phyloP scores from a whole-genome alignment of 371 early-diverging fungal genomes.

The Rhizopus microsporus region DNA sequence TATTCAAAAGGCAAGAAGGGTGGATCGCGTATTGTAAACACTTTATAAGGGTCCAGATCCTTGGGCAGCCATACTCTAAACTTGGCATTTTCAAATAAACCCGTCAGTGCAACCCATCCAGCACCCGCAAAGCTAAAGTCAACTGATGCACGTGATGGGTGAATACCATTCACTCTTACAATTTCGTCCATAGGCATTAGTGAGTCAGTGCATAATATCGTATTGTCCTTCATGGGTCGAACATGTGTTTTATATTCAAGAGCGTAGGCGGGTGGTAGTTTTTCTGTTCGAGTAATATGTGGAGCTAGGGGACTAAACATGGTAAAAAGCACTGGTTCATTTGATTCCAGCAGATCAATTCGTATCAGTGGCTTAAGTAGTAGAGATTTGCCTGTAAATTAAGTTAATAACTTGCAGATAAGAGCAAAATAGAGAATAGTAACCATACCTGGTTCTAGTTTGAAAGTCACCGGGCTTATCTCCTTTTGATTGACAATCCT shows the following conservation, averaged over 20 bases:
- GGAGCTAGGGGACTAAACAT: constrained; percentile 57
- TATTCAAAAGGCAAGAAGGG: constrained; percentile 69
- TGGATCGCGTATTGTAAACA: constrained; percentile 46
- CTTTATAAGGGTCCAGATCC: constrained; percentile 44
- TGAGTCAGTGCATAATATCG: constrained; percentile 10
- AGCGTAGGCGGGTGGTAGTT: constrained; percentile 34
- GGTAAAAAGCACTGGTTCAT: constrained; percentile 53
- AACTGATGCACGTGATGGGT: constrained; percentile 48
- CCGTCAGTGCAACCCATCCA: constrained; percentile 71
- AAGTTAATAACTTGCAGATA: background rate
- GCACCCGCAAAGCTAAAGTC: constrained; percentile 68
- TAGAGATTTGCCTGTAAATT: constrained; percentile 47
- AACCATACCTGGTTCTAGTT: constrained; percentile 41
- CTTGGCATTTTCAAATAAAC: constrained; percentile 49
- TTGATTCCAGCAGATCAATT: constrained; percentile 58
- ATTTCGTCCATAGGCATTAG: constrained; percentile 31
- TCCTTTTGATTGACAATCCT: constrained; percentile 39
- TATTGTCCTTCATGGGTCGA: constrained; percentile 19
- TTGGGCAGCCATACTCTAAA: constrained; percentile 57
- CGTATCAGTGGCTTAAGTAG: constrained; percentile 63
- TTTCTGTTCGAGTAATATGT: constrained; percentile 60
- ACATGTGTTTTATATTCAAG: constrained; percentile 2
- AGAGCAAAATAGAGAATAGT: background rate
- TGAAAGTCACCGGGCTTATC: constrained; percentile 57
- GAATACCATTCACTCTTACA: constrained; percentile 44